These are phyloP conservation scores for Xylaria scruposa DNA, from an alignment of 495 filamentous ascomycete species.

Conservation along the genomic window DNA sequence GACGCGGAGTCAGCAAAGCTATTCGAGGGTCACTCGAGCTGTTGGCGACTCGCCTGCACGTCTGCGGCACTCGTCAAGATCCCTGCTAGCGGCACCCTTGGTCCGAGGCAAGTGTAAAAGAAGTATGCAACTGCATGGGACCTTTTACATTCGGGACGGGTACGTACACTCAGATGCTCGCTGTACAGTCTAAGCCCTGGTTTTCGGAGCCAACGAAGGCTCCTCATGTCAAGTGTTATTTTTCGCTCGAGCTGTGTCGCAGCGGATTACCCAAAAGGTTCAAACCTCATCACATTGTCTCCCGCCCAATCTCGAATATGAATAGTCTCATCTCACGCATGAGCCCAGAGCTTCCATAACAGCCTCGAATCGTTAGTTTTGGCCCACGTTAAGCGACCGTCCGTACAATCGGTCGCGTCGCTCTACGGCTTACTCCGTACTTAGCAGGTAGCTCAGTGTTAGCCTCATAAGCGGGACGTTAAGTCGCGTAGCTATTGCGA, in stretches of 20 bases:
- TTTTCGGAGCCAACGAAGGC: not conserved
- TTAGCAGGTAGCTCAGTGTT: not conserved
- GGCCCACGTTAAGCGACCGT: constrained; percentile 7
- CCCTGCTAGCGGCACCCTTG: constrained; percentile 26
- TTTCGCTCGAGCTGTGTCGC: not conserved
- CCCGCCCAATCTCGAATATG: not conserved
- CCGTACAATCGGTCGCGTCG: constrained; percentile 5
- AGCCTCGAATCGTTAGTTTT: not conserved
- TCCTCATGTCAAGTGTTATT: not conserved
- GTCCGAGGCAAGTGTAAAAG: constrained; percentile 17
- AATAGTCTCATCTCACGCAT: not conserved
- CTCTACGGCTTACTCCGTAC: constrained; percentile 14
- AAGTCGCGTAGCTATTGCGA: constrained; percentile 1
- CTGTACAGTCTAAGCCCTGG: constrained; percentile 2
- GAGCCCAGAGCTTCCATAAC: not conserved
- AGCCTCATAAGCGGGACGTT: constrained; percentile 4
- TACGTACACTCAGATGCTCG: constrained; percentile 5
- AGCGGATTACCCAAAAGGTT: constrained; percentile 11
- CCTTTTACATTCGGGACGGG: constrained; percentile 23
- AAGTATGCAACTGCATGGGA: constrained; percentile 27
- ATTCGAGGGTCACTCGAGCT: constrained; percentile 4
- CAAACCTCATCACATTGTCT: constrained; percentile 2
- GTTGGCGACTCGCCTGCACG: constrained; percentile 15
- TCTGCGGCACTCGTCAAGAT: constrained; percentile 28
- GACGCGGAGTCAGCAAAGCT: constrained; percentile 29